Base-by-base conservation (phyloP, 73 alveolate species). In the Halteria grandinella region DNA sequence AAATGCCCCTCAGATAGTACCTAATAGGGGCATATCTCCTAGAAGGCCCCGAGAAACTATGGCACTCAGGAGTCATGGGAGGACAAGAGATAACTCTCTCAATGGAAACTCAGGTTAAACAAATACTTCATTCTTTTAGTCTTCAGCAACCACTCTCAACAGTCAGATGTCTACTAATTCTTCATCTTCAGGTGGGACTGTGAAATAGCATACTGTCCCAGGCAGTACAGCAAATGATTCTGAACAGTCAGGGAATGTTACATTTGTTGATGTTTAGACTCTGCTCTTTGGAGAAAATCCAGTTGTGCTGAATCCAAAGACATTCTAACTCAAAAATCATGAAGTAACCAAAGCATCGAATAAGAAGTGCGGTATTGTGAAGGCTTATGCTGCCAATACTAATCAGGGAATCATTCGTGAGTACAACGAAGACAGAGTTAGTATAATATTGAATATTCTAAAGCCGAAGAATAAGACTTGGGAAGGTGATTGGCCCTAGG, bases 341-440 rank as follows among this genome's bases (percentile, higher is more conserved):
- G 93, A 82, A 29, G 55, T 79, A 11, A 55, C 87, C 1, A 82
- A 82, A 33, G 80, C 89, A 15, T 87, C 97, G 7, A 57, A 75
- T 34, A 91, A 91, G 41, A 28, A 79, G 21, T 85, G 87, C 80
- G 97, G 97, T 3, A 45, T 81, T 17, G 76, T 91, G 15, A 66
- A 63, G 33, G 91, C 97, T 0, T 91, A 91, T 54, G 95, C 89
- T 0, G 97, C 94, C 27, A 91, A 91, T 70, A 91, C 97, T 14
- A 87, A 91, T 74, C 93, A 91, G 62, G 97, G 97, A 0, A 69
- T 91, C 15, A 85, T 92, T 11, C 75, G 97, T 47, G 89, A 91
- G 52, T 91, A 91, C 64, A 91, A 91, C 55, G 97, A 91, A 83
- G 97, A 91, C 78, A 75, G 97, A 83, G 97, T 91, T n/a, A 85